Evolutionary conservation across 78 protist species (phyloP).

Genomic region (Dictyostelium firmibasis): DNA sequence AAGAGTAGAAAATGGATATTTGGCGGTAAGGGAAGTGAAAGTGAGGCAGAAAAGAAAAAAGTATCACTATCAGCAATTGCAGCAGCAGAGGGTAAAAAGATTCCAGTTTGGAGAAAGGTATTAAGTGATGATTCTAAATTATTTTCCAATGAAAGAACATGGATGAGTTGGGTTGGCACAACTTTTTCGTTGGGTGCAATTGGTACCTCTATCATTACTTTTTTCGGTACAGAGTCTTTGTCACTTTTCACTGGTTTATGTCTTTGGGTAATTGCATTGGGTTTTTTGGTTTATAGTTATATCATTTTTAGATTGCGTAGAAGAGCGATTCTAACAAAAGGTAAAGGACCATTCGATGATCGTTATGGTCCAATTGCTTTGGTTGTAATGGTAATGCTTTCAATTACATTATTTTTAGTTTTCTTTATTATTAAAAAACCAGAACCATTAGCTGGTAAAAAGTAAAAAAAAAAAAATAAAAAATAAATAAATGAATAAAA

Average conservation of each 20-base stretch:
- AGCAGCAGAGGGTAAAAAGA: slow-evolving; percentile 15
- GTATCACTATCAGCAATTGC: slow-evolving; percentile 4
- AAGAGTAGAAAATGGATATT: neutral
- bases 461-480: neutral
- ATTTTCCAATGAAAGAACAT: slow-evolving; percentile 72
- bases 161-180: slow-evolving; percentile 77
- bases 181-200: slow-evolving; percentile 70
- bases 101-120: slow-evolving; percentile 71
- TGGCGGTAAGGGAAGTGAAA: neutral
- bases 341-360: slow-evolving; percentile 61
- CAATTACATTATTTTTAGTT: slow-evolving; percentile 31
- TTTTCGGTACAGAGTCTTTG: slow-evolving; percentile 58
- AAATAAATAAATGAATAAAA: neutral
- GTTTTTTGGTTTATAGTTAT: slow-evolving; percentile 57
- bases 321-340: slow-evolving; percentile 30
- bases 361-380: slow-evolving; percentile 52
- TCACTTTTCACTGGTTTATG: slow-evolving; percentile 49
- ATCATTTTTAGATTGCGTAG: slow-evolving; percentile 40
- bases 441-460: neutral
- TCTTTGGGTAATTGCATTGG: slow-evolving; percentile 70
- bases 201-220: slow-evolving; percentile 66
- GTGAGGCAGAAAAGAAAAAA: neutral
- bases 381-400: slow-evolving; percentile 31
- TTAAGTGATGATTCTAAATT: slow-evolving; percentile 60
- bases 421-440: slow-evolving; percentile 62